phyloP scores from a whole-genome alignment of 2,329 filamentous ascomycete species.

The Sporothrix brasiliensis region DNA sequence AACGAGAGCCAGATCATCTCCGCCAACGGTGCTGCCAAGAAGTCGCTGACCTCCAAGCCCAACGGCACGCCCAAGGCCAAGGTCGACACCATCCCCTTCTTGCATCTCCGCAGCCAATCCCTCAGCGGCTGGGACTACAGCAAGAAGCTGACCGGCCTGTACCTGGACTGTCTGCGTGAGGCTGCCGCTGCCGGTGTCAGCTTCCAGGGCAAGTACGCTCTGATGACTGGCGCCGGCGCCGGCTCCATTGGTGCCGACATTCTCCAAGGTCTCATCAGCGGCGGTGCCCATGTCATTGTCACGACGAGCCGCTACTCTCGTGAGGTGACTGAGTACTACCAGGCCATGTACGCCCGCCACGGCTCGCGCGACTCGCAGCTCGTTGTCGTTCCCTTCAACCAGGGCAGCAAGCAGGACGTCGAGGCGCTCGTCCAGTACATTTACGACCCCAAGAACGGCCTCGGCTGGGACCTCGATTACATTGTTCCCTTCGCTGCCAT shows the following conservation, averaged over 20 bases:
- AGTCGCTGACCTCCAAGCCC: slow-evolving; percentile 51
- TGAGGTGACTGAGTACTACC: slow-evolving; percentile 98
- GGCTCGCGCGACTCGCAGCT: slow-evolving; percentile 94
- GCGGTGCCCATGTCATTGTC: slow-evolving; percentile 94
- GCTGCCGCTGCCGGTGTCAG: slow-evolving; percentile 85
- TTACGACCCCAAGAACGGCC: slow-evolving; percentile 92
- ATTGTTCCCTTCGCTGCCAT: slow-evolving; percentile 97
- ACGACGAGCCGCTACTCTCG: slow-evolving; percentile 96
- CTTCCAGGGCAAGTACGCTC: slow-evolving; percentile 90
- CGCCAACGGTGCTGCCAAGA: slow-evolving; percentile 52
- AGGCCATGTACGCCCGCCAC: slow-evolving; percentile 95
- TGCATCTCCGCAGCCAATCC: slow-evolving; percentile 93
- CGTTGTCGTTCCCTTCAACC: slow-evolving; percentile 98
- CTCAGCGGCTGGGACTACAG: slow-evolving; percentile 98
- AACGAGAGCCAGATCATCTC: slow-evolving; percentile 97
- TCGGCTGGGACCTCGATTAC: slow-evolving; percentile 97
- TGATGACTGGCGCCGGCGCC: slow-evolving; percentile 98
- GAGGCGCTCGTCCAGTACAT: slow-evolving; percentile 94
- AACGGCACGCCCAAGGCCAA: slow-evolving; percentile 74
- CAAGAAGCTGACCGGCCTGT: slow-evolving; percentile 94
- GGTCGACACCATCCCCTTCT: slow-evolving; percentile 95
- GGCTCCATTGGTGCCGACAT: slow-evolving; percentile 98
- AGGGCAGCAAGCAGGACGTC: slow-evolving; percentile 97
- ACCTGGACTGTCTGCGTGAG: slow-evolving; percentile 88
- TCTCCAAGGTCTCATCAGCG: slow-evolving; percentile 90